Evolutionary conservation across 148 eudicot genomes (phyloP).

Genomic region (Drosera capensis): DNA sequence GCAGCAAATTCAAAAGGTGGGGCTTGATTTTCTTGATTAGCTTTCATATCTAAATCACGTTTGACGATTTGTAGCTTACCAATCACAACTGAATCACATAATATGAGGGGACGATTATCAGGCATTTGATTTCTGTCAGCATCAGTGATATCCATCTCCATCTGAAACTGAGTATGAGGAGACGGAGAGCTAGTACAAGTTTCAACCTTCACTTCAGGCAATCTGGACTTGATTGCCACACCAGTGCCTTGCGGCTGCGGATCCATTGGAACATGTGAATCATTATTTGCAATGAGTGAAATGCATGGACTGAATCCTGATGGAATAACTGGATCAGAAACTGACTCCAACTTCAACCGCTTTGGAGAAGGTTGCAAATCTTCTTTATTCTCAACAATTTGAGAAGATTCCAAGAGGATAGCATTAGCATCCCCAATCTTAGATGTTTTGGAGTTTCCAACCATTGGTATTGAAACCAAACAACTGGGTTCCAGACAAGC

Average conservation of each 20-base stretch:
- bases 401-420: slow-evolving; percentile 22
- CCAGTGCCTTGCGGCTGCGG: slow-evolving; percentile 19
- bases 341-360: slow-evolving; percentile 54
- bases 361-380: slow-evolving; percentile 44
- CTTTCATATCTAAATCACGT: too few species aligned
- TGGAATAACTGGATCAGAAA: slow-evolving; percentile 21
- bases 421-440: slow-evolving; percentile 19
- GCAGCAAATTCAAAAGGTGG: too few species aligned
- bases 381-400: slow-evolving; percentile 31
- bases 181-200: slow-evolving; percentile 22
- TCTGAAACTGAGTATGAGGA: slow-evolving; percentile 17
- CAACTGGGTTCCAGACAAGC: slow-evolving; percentile 22
- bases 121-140: slow-evolving; percentile 21
- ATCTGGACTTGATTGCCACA: slow-evolving; percentile 36
- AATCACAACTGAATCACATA: slow-evolving; percentile 17
- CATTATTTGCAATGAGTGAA: slow-evolving; percentile 16
- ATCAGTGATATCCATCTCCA: slow-evolving; percentile 18
- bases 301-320: slow-evolving; percentile 24
- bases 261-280: slow-evolving; percentile 19
- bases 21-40: too few species aligned
- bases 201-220: slow-evolving; percentile 36
- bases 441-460: slow-evolving; percentile 21
- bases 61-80: too few species aligned
- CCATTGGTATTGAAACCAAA: slow-evolving; percentile 15
- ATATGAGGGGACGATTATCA: slow-evolving; percentile 19